Evolutionary conservation across 306 rosid genomes (phyloP), one percentile per base, ranked within the genome.

Genomic region (Leucaena leucocephala): DNA sequence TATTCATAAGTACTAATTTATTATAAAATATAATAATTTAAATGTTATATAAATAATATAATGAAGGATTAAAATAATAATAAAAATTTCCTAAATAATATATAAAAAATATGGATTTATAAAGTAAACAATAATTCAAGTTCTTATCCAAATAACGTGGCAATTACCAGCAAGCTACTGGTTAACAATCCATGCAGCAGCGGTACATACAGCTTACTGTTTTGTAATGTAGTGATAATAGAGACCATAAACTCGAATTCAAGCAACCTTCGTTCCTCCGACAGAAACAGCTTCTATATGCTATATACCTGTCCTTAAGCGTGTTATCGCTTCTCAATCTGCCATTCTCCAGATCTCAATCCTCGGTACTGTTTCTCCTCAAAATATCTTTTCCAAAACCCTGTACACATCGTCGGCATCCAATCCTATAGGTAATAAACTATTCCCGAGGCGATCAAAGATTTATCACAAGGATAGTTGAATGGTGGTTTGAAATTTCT

Each of bases 271-370:
- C 7, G 15, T 21, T 5, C 21, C 19, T 66, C 13, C 19, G 1
- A 12, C 55, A 22, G 49, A 45, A 12, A 13, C 74, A 27, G 8
- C 39, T 21, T 68, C 13, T 21, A 12, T 4, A 1, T 8, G 49
- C 72, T 35, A 21, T 17, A 42, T 45, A 57, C 36, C 22, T 55
- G 15, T 17, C 34, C 14, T 40, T 39, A 39, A 68, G 19, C 58
- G 4, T 50, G 34, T 7, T 12, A 42, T 36, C 39, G 4, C 15
- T 9, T 9, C 69, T 34, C 35, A 11, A 46, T 75, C 45, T 61
- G n/a, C 38, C 36, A 13, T 11, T 16, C 46, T 19, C 38, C 9
- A 67, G 62, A 81, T 38, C 80, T 63, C 57, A 74, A 67, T 42
- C 12, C 80, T 63, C 57, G 62, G 45, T 19, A 5, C 14, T 43